Evolutionary conservation across 495 filamentous ascomycete species (phyloP).

Genomic region (Hypoxylon fragiforme): DNA sequence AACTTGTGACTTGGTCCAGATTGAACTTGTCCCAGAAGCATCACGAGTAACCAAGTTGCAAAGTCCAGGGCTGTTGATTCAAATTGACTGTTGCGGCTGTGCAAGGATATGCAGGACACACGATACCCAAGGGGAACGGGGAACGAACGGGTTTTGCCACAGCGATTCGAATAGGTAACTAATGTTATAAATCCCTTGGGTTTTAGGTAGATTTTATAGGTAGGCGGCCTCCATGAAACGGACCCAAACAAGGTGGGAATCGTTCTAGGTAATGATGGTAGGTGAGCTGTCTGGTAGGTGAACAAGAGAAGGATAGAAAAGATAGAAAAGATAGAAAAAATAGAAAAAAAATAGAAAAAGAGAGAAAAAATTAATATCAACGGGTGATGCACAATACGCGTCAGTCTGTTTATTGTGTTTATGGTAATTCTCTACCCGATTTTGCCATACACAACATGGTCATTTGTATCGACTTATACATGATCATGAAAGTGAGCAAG

Average conservation of each 20-base stretch:
- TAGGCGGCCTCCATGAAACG: slow-evolving; percentile 25
- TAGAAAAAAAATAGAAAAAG: background rate
- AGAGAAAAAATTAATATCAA: slow-evolving; percentile 1
- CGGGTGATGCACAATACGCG: slow-evolving; percentile 12
- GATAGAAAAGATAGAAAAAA: background rate
- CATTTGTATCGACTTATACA: no score
- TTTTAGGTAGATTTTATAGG: no score
- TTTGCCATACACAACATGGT: slow-evolving; percentile 23
- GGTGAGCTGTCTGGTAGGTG: no score
- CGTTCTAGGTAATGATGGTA: no score
- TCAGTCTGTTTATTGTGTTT: no score
- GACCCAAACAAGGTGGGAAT: background rate
- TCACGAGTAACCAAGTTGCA: slow-evolving; percentile 18
- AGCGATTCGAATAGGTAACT: slow-evolving; percentile 5
- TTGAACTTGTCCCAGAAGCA: slow-evolving; percentile 25
- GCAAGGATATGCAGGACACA: slow-evolving; percentile 21
- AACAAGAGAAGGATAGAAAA: slow-evolving; percentile 3
- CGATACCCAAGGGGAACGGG: slow-evolving; percentile 3
- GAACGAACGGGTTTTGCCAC: slow-evolving; percentile 33
- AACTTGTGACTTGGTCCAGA: no score
- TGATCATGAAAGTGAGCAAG: no score
- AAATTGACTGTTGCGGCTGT: slow-evolving; percentile 23
- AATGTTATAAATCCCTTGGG: no score
- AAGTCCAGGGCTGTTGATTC: slow-evolving; percentile 11
- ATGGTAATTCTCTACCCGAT: slow-evolving; percentile 6